A percentile compares a stretch with the other conserved stretches of the same genome.
phyloP scores from a whole-genome alignment of 768 basidiomycete species.

The Rickenella mellea region DNA sequence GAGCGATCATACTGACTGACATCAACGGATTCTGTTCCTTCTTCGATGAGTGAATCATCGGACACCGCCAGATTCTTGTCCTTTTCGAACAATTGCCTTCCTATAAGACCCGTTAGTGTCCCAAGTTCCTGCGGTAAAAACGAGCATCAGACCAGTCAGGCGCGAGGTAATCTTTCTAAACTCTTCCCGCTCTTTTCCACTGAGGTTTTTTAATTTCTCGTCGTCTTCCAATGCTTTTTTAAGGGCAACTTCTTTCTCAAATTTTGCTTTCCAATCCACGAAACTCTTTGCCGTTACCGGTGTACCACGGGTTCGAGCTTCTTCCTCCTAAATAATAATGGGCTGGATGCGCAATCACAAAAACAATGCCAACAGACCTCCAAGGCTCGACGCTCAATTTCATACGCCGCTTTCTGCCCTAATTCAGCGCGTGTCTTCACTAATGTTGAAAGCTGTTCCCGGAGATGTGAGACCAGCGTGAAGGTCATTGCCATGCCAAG shows the following conservation, averaged over 20 bases:
- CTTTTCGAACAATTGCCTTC: constrained; percentile 87
- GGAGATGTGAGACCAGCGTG: constrained; percentile 77
- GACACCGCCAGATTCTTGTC: constrained; percentile 59
- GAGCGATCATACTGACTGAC: constrained; percentile 80
- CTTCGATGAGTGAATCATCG: constrained; percentile 77
- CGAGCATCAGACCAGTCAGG: constrained; percentile 47
- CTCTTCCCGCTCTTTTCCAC: constrained; percentile 81
- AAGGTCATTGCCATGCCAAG: constrained; percentile 98
- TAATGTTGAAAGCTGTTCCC: constrained; percentile 63
- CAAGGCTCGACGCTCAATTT: constrained; percentile 62
- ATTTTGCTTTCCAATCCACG: constrained; percentile 68
- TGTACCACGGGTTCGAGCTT: constrained; percentile 84
- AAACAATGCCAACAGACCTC: constrained; percentile 43
- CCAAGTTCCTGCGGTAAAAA: constrained; percentile 1
- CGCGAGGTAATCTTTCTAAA: constrained; percentile 53
- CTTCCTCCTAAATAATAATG: constrained; percentile 55
- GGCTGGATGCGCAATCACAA: background rate
- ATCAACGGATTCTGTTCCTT: constrained; percentile 81
- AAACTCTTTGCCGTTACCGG: constrained; percentile 80
- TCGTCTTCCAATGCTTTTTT: constrained; percentile 68
- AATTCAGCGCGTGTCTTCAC: constrained; percentile 50
- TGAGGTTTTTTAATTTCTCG: constrained; percentile 58
- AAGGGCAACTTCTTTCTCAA: constrained; percentile 56
- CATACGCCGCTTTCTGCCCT: constrained; percentile 50
- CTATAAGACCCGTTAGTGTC: constrained; percentile 28